Base-by-base conservation (phyloP, 1,139 yeast species). In the Casaregolazyma suthepensis region DNA sequence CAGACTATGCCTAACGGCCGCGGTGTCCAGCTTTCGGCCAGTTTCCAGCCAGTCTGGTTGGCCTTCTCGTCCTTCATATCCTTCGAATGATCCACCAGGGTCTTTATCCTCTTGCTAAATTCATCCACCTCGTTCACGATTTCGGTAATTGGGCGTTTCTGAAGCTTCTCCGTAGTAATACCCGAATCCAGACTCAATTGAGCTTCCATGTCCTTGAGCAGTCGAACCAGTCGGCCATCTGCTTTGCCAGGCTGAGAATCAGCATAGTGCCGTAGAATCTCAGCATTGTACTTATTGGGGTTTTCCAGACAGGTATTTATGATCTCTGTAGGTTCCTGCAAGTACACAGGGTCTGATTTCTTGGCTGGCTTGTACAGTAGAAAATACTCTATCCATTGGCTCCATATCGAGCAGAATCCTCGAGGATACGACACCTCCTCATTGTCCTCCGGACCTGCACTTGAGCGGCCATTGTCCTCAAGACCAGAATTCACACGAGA, bases 1-100 rank as follows among this genome's bases (percentile, higher is more conserved):
- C 57, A 62, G 42, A 62, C 46, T 15, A 57, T 57, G n/a, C 66
- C 66, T 43, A 63, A 56, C 1, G 65, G 61, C 3, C 65, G 59
- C 3, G 64, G 59, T 17, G 57, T 43, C 66, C 66, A 63, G 43
- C 56, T 49, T 6, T 50, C 56, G 2, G 52, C 61, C 22, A 43
- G 43, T 9, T 45, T 26, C 62, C 63, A 60, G 6, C 47, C 50
- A 45, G 35, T 29, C 13, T 29, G 20, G 42, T 15, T 44, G 20
- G 29, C 22, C 19, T 26, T 13, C 1, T 35, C 49, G 37, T 12
- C 19, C 6, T 40, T 19, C 13, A 52, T 15, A 7, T 35, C 35
- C 20, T 46, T 42, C 13, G 29, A 23, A 9, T 46, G 43, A 37
- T 53, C 49, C 1, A 20, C 46, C 10, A 48, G 50, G 1, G 47